Conservation (phyloP, 2,329 filamentous ascomycete genomes). For the Penicillium sp. region DNA sequence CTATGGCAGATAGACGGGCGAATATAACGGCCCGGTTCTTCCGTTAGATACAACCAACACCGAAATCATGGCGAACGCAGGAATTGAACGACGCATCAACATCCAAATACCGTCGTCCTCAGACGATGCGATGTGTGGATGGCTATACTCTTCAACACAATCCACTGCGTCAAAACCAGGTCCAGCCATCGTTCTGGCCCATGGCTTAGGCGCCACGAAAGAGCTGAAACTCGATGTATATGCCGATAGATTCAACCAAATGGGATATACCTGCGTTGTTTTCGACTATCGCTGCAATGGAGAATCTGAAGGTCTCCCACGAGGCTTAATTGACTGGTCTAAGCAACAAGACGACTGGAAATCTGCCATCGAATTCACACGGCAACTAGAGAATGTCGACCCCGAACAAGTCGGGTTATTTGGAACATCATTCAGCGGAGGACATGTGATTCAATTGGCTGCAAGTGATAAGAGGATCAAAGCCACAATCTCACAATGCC, state of each 20-base stretch:
- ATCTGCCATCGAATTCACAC: conserved; percentile 5
- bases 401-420: background rate
- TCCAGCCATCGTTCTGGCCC: conserved; percentile 3
- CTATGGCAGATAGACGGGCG: too few relatives aligned
- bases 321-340: conserved; percentile 6
- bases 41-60: background rate
- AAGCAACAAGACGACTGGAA: conserved; percentile 9
- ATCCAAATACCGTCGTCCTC: conserved; percentile 4
- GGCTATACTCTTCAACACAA: conserved; percentile 2
- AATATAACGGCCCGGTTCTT: too few relatives aligned
- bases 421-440: conserved; percentile 8
- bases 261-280: conserved; percentile 7
- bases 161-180: background rate
- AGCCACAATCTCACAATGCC: conserved; percentile 8
- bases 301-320: conserved; percentile 2
- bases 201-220: conserved; percentile 8
- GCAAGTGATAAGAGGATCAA: background rate
- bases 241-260: conserved; percentile 2
- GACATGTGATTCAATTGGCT: conserved; percentile 7
- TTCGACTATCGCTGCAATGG: conserved; percentile 10
- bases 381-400: conserved; percentile 4
- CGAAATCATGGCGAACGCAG: background rate
- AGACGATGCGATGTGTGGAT: background rate
- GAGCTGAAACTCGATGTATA: conserved; percentile 6
- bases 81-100: conserved; percentile 1